Evolutionary conservation across 805 yeast species (phyloP).

Genomic region (Candida orba): DNA sequence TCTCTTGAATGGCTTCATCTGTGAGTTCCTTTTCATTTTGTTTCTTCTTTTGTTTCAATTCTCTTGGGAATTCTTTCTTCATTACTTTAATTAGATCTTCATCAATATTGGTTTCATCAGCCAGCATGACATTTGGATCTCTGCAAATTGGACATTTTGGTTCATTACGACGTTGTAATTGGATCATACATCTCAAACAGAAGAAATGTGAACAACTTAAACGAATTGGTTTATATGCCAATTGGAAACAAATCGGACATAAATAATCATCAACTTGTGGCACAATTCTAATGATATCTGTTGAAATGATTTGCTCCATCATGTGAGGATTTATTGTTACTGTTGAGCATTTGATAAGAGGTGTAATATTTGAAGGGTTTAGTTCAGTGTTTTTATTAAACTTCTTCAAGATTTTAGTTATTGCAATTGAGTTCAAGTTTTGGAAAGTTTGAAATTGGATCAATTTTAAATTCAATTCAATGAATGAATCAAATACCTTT

Average conservation of each 20-base stretch:
- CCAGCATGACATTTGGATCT: conserved; percentile 43
- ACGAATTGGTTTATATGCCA: conserved; percentile 67
- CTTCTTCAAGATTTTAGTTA: conserved; percentile 62
- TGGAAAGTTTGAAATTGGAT: conserved; percentile 54
- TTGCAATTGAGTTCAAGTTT: conserved; percentile 54
- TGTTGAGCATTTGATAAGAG: conserved; percentile 6
- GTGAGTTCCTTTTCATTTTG: conserved; percentile 45
- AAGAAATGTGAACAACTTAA: conserved; percentile 60
- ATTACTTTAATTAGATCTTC: conserved; percentile 42
- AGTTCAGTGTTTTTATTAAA: conserved; percentile 67
- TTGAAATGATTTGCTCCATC: conserved; percentile 39
- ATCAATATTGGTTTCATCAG: conserved; percentile 58
- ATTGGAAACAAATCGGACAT: conserved; percentile 64
- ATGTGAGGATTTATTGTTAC: conserved; percentile 1
- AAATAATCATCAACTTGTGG: conserved; percentile 74
- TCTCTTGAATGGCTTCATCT: conserved; percentile 30
- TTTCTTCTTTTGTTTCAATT: conserved; percentile 53
- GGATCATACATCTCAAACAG: conserved; percentile 66
- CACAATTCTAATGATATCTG: conserved; percentile 44
- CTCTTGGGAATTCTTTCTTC: conserved; percentile 57
- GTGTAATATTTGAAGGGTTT: conserved; percentile 29
- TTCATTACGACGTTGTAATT: conserved; percentile 51
- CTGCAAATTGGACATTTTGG: conserved; percentile 64
- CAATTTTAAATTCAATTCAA: conserved; percentile 45
- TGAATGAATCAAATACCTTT: conserved; percentile 43